These are phyloP conservation scores for button mushroom (Agaricus bisporus) DNA, from an alignment of 768 basidiomycete genomes.

Conservation along the genomic window DNA sequence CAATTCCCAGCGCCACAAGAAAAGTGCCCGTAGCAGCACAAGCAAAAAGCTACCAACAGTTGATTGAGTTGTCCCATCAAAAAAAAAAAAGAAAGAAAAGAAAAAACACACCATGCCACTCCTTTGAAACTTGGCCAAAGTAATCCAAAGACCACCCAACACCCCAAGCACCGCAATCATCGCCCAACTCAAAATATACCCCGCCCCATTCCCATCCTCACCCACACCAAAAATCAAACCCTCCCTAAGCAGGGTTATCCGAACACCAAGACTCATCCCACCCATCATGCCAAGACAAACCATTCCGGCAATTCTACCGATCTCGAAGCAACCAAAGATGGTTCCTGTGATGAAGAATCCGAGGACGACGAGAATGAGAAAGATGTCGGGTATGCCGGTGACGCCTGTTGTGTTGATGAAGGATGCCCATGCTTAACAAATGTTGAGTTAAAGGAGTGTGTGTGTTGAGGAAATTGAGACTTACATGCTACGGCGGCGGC, in stretches of 20 bases:
- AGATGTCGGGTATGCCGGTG: conserved; percentile 43
- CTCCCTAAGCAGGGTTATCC: conserved; percentile 43
- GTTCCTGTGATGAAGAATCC: conserved; percentile 46
- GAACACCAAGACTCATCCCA: conserved; percentile 52
- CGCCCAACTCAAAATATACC: conserved; percentile 46
- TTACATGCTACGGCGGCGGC: conserved; percentile 40
- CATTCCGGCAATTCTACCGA: conserved; percentile 43
- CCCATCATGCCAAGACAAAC: conserved; percentile 42
- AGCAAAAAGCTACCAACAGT: conserved; percentile 34
- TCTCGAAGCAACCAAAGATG: conserved; percentile 44
- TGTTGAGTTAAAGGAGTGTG: not conserved
- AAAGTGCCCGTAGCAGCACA: conserved; percentile 62
- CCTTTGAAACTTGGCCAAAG: conserved; percentile 34
- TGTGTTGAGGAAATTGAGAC: conserved; percentile 12
- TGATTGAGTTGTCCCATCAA: not conserved
- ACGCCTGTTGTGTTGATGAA: conserved; percentile 49
- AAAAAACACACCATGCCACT: conserved; percentile 41
- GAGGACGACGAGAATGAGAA: conserved; percentile 43
- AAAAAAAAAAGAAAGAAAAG: conserved; percentile 9
- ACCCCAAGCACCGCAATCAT: conserved; percentile 41
- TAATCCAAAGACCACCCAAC: conserved; percentile 33
- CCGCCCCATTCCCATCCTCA: conserved; percentile 5
- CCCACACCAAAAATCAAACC: conserved; percentile 38
- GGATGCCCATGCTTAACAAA: conserved; percentile 50
- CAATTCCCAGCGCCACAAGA: conserved; percentile 46